These are phyloP conservation scores for Metschnikowia corniflorae DNA, from an alignment of 805 yeast genomes.

Conservation along the genomic window DNA sequence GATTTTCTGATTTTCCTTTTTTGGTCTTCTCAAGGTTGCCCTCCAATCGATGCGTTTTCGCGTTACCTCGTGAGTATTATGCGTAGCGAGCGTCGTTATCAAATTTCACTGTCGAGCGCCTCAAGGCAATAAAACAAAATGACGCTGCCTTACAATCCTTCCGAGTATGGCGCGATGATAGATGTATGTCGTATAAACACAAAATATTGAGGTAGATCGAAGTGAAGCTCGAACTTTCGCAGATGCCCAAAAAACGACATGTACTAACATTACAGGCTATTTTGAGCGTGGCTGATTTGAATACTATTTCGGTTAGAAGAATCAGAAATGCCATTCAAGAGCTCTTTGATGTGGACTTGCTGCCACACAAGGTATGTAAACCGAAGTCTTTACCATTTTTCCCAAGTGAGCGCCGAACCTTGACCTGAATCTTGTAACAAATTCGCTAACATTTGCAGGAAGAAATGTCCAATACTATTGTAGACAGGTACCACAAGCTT, in stretches of 20 bases:
- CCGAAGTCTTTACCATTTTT: not conserved
- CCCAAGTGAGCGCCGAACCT: no score
- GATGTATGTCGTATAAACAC: conserved; percentile 14
- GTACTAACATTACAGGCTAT: conserved; percentile 53
- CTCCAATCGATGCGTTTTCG: no score
- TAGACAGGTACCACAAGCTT: conserved; percentile 52
- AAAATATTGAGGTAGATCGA: not conserved
- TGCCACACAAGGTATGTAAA: conserved; percentile 39
- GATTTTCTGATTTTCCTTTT: no score
- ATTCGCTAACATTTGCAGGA: conserved; percentile 38
- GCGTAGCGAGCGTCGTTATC: no score
- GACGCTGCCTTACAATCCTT: conserved; percentile 8
- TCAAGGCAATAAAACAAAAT: no score
- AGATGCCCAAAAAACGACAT: not conserved
- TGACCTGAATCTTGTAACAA: no score
- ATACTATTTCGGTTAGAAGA: conserved; percentile 65
- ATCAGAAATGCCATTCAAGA: conserved; percentile 72
- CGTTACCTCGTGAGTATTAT: no score
- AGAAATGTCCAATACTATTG: conserved; percentile 55
- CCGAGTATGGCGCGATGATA: conserved; percentile 16
- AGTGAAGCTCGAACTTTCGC: no score
- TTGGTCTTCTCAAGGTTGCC: no score
- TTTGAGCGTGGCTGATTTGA: conserved; percentile 64
- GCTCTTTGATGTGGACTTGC: conserved; percentile 55
- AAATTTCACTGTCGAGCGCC: no score